Evolutionary conservation across 306 rosid genomes (phyloP), one percentile per base, ranked within the genome.

Genomic region (Rosa rugosa): DNA sequence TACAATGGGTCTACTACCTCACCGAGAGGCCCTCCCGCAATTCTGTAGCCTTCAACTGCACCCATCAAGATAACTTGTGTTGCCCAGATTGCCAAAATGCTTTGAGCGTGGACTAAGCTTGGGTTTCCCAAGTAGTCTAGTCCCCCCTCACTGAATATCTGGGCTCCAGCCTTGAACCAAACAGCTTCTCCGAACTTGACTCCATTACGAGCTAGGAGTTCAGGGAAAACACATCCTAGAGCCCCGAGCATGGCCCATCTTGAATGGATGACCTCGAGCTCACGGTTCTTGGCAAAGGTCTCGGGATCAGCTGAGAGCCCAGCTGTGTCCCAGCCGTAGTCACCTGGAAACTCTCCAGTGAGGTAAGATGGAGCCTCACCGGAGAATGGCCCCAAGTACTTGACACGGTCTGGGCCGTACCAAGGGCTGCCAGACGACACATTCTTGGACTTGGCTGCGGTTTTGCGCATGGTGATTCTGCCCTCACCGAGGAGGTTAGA

Each of bases 331-430:
- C 84, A 85, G 4, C 87, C 81, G 38, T 84, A 84, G 59, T 84
- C 84, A 14, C 84, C 87, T 2, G 84, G 87, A 27, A 84, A 85
- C 25, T 83, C 86, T 42, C 83, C 83, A 0, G 75, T 83, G 0
- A 83, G 73, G 77, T 83, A 75, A 17, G 88, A 85, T 0, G 84
- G 86, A 0, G 84, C 69, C 4, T 85, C 84, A 0, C 84, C 75
- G 1, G 86, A 85, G 82, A 85, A 85, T 5, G 88, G 86, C 0
- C 88, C 88, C 71, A 85, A 67, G 80, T 85, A 82, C 36, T 85
- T 85, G 40, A 69, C 84, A 40, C 82, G 80, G 50, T 82, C 84
- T 0, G 84, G 77, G 44, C 87, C 76, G 38, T 84, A 84, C 84
- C 87, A 83, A 2, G 81, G 86, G 84, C 81, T 80, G 0, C 84